Evolutionary conservation across 306 rosid species (phyloP), one percentile per base, ranked within the genome.

Genomic region (Corylus heterophylla): DNA sequence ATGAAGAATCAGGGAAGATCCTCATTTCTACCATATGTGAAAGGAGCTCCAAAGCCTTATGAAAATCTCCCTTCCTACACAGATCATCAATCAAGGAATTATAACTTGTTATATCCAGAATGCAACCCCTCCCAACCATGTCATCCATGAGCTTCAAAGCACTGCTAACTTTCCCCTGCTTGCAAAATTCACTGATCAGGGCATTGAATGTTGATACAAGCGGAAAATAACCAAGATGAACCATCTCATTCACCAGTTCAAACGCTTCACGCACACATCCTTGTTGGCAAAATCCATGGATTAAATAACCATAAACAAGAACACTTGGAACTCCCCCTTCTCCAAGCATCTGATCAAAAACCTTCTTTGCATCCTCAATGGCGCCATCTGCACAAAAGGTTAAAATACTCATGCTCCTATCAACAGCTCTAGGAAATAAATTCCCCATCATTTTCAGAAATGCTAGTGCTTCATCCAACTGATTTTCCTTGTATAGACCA

Each of bases 201-300:
- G 79, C 83, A 85, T 93, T 89, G 79, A 86, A 81, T 51, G 93
- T 93, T 0, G 84, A 70, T 11, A 93, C 84, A 78, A 84, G n/a
- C 37, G 94, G 97, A 80, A 79, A 72, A 54, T 83, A 89, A 69
- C 89, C 83, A 45, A 61, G 85, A 37, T 35, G 56, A 78, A 89
- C 86, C 98, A 91, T 91, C 78, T 87, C 89, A 61, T 88, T 91
- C 87, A 91, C 83, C 81, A 91, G 64, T 74, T 89, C 90, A 49
- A 91, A 64, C 0, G 97, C 93, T 62, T 91, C 89, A 42, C 86
- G 86, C 59, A 87, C 73, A 77, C 78, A 63, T 58, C 89, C 88
- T 69, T 80, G 78, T 75, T 59, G 52, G 47, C 89, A 89, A 81
- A 83, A 84, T 74, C 82, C 78, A 17, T 44, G 82, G 74, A 93